Evolutionary conservation across 257 asterid species (phyloP).

Genomic region (Nicotiana obtusifolia): DNA sequence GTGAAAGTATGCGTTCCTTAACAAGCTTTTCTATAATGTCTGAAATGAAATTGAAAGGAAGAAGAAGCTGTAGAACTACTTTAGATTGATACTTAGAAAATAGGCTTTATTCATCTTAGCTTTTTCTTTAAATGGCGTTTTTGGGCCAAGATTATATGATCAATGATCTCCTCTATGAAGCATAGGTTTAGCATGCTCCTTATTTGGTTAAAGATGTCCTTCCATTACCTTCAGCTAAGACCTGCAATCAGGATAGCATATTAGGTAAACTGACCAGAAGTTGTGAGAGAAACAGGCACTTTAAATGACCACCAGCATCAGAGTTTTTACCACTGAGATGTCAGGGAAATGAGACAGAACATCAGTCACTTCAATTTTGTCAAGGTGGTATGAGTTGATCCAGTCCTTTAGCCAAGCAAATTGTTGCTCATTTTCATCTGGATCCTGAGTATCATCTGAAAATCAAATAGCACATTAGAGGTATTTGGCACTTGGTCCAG

Average conservation of each 20-base stretch:
- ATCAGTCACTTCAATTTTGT: slow-evolving; percentile 55
- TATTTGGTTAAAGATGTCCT: slow-evolving; percentile 14
- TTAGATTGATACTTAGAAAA: neutral
- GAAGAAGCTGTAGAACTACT: neutral
- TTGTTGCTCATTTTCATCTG: slow-evolving; percentile 72
- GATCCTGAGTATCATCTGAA: slow-evolving; percentile 83
- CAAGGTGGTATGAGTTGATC: slow-evolving; percentile 67
- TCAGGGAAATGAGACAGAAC: slow-evolving; percentile 76
- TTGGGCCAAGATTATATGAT: slow-evolving; percentile 10
- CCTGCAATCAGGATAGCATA: slow-evolving; percentile 35
- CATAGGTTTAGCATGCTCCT: slow-evolving; percentile 6
- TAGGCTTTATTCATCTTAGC: neutral
- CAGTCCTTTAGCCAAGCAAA: slow-evolving; percentile 65
- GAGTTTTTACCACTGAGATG: slow-evolving; percentile 55
- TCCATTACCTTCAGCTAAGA: slow-evolving; percentile 69
- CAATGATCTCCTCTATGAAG: neutral
- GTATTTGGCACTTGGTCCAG: neutral
- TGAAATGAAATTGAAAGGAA: slow-evolving; percentile 23
- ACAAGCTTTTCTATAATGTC: slow-evolving; percentile 72
- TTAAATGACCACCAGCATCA: neutral
- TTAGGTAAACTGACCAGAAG: slow-evolving; percentile 5
- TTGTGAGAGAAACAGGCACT: neutral
- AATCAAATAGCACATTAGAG: slow-evolving; percentile 16
- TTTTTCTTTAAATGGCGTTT: neutral
- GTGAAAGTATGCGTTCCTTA: slow-evolving; percentile 50